phyloP scores from a whole-genome alignment of 352 stramenopile genomes.

The Globisporangium spinosum region DNA sequence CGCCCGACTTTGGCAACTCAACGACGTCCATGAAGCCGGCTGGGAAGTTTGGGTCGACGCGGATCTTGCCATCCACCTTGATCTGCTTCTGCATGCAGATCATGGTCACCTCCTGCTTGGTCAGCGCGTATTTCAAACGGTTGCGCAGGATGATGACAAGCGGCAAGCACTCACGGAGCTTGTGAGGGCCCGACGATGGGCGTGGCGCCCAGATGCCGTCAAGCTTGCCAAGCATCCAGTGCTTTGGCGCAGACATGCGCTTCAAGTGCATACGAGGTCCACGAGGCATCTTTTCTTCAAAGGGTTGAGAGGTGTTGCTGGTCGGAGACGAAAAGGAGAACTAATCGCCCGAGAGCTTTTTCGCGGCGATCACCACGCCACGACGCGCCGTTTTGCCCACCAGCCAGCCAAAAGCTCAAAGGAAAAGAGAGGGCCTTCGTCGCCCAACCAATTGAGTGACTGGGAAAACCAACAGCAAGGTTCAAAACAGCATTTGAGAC shows the following conservation, averaged over 20 bases:
- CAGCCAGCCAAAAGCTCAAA: background rate
- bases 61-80: conserved; percentile 96
- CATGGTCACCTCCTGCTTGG: conserved; percentile 96
- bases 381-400: background rate
- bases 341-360: conserved; percentile 16
- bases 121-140: conserved; percentile 99
- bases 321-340: conserved; percentile 58
- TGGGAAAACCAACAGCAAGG: background rate
- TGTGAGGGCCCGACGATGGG: conserved; percentile 96
- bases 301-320: conserved; percentile 21
- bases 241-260: conserved; percentile 83
- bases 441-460: background rate
- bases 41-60: conserved; percentile 98
- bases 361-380: too few species aligned
- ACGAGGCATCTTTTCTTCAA: conserved; percentile 60
- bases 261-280: conserved; percentile 87
- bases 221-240: conserved; percentile 90
- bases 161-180: conserved; percentile 97
- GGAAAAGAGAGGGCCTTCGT: background rate
- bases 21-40: conserved; percentile 99
- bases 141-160: conserved; percentile 98
- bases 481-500: background rate
- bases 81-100: conserved; percentile 99
- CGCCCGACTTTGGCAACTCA: conserved; percentile 94
- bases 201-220: conserved; percentile 91